Evolutionary conservation across 1,284 basidiomycete species (phyloP), one percentile per base, ranked within the genome.

Genomic region (Ganoderma multipileum): DNA sequence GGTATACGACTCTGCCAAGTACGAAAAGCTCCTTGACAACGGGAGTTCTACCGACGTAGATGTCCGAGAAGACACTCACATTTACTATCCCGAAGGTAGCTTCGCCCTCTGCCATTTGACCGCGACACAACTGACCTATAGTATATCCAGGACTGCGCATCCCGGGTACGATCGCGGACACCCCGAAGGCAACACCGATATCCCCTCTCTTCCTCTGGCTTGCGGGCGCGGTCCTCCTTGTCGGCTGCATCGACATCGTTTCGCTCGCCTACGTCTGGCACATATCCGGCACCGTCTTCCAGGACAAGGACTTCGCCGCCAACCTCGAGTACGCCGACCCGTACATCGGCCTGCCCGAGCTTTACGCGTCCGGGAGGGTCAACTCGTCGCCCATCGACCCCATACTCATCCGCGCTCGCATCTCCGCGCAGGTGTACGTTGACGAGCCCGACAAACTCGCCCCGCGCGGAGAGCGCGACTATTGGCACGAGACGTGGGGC

Each of bases 271-370:
- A 50, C 47, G 23, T 50, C 47, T 50, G 23, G 23, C 23, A 11
- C 47, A 50, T 50, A 11, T 26, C 11, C 23, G 47, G 47, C n/a
- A 68, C 68, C n/a, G 66, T 67, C 28, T 73, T 68, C 55, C 68
- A 63, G 33, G 64, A 66, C 38, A 66, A 63, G 38, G 60, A 68
- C 59, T 71, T 64, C 41, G 60, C 61, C 23, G 54, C 54, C 11
- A 61, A 64, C 47, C 69, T 74, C 41, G 71, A 72, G 64, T 70
- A 71, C 47, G 73, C 71, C 0, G 68, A 69, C 58, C 71, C 71
- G 11, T 74, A 74, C 63, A 72, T 74, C 36, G 73, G 73, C 7
- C 63, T 74, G 26, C 60, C 69, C 28, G 73, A 74, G 55, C 66
- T 74, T 3, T 74, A 74, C 55, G 60, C 44, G 7, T 66, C 59